Evolutionary conservation across 345 rosid species (phyloP).

Genomic region (Firmiana major): DNA sequence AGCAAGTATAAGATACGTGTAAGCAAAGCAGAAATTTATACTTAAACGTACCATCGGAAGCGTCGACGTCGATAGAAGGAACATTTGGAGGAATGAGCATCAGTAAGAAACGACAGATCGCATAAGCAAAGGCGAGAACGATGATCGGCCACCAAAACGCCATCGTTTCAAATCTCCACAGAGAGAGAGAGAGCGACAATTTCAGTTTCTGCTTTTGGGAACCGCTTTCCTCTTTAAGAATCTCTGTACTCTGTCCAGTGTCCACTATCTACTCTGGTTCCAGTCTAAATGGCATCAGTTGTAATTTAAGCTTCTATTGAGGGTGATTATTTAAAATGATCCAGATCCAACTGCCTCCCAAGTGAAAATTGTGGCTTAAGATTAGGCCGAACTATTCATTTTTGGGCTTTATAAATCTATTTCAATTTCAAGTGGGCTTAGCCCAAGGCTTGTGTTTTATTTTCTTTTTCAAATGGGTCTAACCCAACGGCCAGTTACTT

Average conservation of each 20-base stretch:
- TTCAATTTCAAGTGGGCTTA: neutral
- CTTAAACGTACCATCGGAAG: constrained; percentile 67
- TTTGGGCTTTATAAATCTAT: neutral
- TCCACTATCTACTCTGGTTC: neutral
- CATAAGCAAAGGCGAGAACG: constrained; percentile 83
- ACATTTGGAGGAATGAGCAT: constrained; percentile 91
- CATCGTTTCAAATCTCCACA: constrained; percentile 30
- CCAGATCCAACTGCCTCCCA: neutral
- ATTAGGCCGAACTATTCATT: neutral
- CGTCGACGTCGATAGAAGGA: constrained; percentile 90
- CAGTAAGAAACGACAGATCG: constrained; percentile 77
- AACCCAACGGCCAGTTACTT: neutral
- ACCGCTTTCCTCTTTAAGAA: too few relatives aligned
- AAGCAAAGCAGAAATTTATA: constrained; percentile 1
- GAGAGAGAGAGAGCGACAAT: neutral
- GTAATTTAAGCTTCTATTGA: neutral
- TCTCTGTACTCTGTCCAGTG: neutral
- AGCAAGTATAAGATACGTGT: neutral
- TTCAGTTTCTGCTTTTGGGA: neutral
- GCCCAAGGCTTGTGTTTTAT: neutral
- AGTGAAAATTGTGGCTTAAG: neutral
- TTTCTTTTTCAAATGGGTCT: too few relatives aligned
- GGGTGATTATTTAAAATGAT: neutral
- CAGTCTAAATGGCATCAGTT: neutral
- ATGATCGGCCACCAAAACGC: constrained; percentile 90